Evolutionary conservation across 805 yeast species (phyloP).

Genomic region (Pichia manshurica): DNA sequence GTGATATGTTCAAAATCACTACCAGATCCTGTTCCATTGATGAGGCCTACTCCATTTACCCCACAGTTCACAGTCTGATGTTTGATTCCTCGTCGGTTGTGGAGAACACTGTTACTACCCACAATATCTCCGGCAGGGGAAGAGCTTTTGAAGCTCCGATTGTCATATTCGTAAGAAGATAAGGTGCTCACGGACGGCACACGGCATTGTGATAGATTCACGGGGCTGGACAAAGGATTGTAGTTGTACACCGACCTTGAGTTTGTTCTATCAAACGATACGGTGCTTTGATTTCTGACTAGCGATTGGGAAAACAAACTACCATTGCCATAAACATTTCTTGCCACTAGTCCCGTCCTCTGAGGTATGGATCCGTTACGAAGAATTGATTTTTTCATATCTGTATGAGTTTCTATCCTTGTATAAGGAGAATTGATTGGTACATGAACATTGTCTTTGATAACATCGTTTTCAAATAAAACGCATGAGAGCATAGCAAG

Average conservation of each 20-base stretch:
- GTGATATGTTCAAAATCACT: not conserved
- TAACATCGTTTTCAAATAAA: conserved; percentile 40
- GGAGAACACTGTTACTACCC: conserved; percentile 4
- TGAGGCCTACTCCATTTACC: too few relatives aligned
- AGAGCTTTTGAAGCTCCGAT: conserved; percentile 20
- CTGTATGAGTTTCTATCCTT: conserved; percentile 7
- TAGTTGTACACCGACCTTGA: conserved; percentile 12
- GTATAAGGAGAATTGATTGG: conserved; percentile 45
- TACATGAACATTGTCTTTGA: conserved; percentile 26
- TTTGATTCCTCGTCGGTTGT: conserved; percentile 26
- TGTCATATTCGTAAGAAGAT: conserved; percentile 21
- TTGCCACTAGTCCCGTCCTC: not conserved
- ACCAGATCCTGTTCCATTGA: too few relatives aligned
- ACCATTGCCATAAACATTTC: not conserved
- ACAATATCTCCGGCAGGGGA: conserved; percentile 21
- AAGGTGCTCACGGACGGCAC: conserved; percentile 23
- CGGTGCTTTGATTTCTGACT: conserved; percentile 9
- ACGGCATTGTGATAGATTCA: conserved; percentile 9
- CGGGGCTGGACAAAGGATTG: conserved; percentile 7
- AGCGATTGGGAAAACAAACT: not conserved
- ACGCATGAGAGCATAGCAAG: conserved; percentile 82
- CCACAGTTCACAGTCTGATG: conserved; percentile 7
- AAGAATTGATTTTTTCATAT: not conserved
- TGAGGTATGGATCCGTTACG: not conserved
- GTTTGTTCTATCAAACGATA: conserved; percentile 17